Percentiles rank a stretch among this genome's conserved stretches.
These are phyloP conservation scores for Musa acuminata DNA, from an alignment of 176 grass and related monocot species.

Conservation along the genomic window DNA sequence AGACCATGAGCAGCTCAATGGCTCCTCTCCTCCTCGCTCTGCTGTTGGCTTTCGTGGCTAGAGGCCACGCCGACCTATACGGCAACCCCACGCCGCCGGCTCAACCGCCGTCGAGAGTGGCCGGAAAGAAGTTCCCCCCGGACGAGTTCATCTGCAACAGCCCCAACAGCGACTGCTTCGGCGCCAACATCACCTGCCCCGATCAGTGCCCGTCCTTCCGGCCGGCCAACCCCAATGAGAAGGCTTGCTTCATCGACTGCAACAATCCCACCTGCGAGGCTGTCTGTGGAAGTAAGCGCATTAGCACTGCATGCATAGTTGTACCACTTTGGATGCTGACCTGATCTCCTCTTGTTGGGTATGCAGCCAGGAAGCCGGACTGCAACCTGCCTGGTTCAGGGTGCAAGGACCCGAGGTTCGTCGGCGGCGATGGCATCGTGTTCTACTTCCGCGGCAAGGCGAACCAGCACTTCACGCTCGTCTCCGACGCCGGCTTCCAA, in stretches of 20 bases:
- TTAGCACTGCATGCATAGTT: not conserved
- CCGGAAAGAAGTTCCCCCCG: not conserved
- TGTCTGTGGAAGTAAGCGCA: constrained; percentile 24
- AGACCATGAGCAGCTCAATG: not conserved
- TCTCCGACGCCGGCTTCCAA: constrained; percentile 37
- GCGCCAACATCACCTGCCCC: constrained; percentile 18
- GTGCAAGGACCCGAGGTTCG: constrained; percentile 38
- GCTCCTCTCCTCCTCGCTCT: constrained; percentile 1
- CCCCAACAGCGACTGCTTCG: constrained; percentile 4
- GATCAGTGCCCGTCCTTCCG: constrained; percentile 21
- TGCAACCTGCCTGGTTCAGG: constrained; percentile 31
- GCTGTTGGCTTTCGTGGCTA: not conserved
- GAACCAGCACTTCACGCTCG: constrained; percentile 32
- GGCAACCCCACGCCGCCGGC: not conserved
- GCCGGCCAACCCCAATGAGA: constrained; percentile 18
- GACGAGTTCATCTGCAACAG: not conserved
- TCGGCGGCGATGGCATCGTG: constrained; percentile 40
- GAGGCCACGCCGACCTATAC: not conserved
- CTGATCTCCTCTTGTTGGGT: no score
- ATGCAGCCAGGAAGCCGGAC: constrained; percentile 9
- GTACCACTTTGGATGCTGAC: not conserved
- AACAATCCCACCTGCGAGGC: constrained; percentile 25
- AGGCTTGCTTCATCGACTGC: constrained; percentile 32
- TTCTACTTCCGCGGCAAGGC: constrained; percentile 47
- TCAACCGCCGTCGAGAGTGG: not conserved